Base-by-base conservation (phyloP, 1,139 yeast species). In the Zygoascus hellenicus region DNA sequence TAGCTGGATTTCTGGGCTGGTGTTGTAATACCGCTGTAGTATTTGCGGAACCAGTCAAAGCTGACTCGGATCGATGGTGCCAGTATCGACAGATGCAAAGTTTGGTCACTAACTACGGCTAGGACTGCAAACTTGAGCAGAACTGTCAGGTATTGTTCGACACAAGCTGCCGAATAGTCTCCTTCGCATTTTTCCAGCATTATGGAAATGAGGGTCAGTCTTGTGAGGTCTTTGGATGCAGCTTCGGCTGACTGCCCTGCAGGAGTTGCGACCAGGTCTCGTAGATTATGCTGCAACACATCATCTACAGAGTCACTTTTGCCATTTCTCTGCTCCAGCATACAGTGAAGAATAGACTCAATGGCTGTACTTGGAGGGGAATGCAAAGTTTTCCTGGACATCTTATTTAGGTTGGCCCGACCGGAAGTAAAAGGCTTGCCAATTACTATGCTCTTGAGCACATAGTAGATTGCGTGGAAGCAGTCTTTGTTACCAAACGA, bases 31-130 rank as follows among this genome's bases (percentile, higher is more conserved):
- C 26, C 7, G 6, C 4, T 22, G 28, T 42, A 42, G 14, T 40
- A 40, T 16, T 39, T 41, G 26, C 45, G 26, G 16, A 40, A 34
- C 48, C 48, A 45, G 14, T 45, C 38, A 30, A 43, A 29, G 13
- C 9, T 13, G 13, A 45, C 29, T 9, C 48, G 38, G 13, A 45
- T 14, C 5, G 36, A 16, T 7, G 39, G 39, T 2, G 22, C 39
- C 7, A 36, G 29, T 2, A 22, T 29, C n/a, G 29, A 10, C 15
- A 36, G 39, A 2, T 11, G 29, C 14, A 5, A n/a, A 17, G 19
- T n/a, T 9, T 36, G 7, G n/a, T n/a, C 30, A 2, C 9, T 9
- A 7, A 11, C 9, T 3, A 36, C 14, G 9, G 22, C n/a, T 15
- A 19, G 15, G 10, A 19, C 16, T 17, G 39, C 39, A 26, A 22